Evolutionary conservation across 225 moss, liverwort and hornwort genomes (phyloP).

Genomic region (Marchantia paleacea): DNA sequence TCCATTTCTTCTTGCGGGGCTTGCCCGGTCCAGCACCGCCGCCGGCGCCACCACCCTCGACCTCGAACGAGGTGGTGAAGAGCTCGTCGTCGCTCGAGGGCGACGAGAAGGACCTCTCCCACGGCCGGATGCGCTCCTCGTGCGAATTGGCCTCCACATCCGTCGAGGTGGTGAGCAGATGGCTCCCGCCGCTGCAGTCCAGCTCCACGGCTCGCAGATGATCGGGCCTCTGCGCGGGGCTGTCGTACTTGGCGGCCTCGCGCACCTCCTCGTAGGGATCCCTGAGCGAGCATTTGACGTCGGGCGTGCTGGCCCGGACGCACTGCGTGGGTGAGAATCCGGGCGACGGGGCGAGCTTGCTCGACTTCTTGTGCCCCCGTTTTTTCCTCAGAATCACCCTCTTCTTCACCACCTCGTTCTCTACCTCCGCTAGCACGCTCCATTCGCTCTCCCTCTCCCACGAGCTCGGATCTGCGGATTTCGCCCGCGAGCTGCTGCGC

Average conservation of each 20-base stretch:
- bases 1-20: conserved; percentile 43
- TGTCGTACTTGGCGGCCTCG: conserved; percentile 39
- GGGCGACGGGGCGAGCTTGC: conserved; percentile 41
- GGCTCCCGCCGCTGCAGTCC: conserved; percentile 21
- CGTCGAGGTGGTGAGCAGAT: conserved; percentile 24
- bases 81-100: conserved; percentile 43
- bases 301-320: conserved; percentile 17
- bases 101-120: conserved; percentile 41
- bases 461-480: conserved; percentile 22
- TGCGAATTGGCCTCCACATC: conserved; percentile 31
- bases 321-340: conserved; percentile 23
- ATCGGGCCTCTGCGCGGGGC: conserved; percentile 28
- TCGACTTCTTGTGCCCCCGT: conserved; percentile 37
- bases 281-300: conserved; percentile 30
- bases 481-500: conserved; percentile 27
- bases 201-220: conserved; percentile 15
- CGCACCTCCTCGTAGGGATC: conserved; percentile 45
- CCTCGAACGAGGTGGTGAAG: conserved; percentile 45
- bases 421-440: conserved; percentile 34
- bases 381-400: conserved; percentile 17
- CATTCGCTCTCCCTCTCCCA: conserved; percentile 35
- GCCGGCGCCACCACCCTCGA: conserved; percentile 32
- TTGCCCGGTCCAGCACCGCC: conserved; percentile 1
- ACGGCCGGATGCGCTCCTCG: conserved; percentile 34
- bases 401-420: conserved; percentile 28